phyloP scores from a whole-genome alignment of 306 rosid species.

The Heteromeles arbutifolia region DNA sequence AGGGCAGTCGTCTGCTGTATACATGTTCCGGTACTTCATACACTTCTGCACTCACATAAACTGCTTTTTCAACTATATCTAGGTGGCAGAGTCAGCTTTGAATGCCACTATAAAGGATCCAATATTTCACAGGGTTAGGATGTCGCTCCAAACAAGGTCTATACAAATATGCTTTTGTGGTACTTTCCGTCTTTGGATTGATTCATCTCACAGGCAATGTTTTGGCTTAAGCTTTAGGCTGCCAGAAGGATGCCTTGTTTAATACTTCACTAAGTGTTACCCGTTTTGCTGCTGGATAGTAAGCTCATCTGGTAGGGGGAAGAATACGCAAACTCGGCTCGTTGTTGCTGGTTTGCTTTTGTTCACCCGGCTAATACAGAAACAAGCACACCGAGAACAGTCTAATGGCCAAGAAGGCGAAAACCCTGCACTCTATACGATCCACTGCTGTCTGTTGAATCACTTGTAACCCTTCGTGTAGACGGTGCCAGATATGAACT shows the following conservation, averaged over 20 bases:
- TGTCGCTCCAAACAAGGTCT: conserved; percentile 95
- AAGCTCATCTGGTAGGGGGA: too few relatives aligned
- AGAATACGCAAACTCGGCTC: background rate
- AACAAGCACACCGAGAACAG: background rate
- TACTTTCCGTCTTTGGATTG: background rate
- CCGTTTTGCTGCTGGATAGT: conserved; percentile 6
- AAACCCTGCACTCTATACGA: background rate
- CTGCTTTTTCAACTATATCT: conserved; percentile 16
- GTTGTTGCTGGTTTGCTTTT: background rate
- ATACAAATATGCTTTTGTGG: background rate
- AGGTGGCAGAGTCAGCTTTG: conserved; percentile 87
- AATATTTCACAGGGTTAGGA: conserved; percentile 78
- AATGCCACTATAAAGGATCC: conserved; percentile 52
- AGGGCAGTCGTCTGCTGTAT: background rate
- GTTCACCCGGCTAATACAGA: background rate
- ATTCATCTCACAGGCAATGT: conserved; percentile 63
- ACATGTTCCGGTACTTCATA: background rate
- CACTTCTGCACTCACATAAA: background rate
- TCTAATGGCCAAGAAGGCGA: background rate
- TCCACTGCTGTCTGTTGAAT: background rate
- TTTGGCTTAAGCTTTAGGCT: conserved; percentile 74
- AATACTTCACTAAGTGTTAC: conserved; percentile 14
- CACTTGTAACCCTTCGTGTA: background rate
- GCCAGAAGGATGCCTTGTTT: conserved; percentile 48
- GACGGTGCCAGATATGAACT: background rate